Conservation (phyloP, 192 early-diverging fungal species). For the Phycomyces blakesleeanus region DNA sequence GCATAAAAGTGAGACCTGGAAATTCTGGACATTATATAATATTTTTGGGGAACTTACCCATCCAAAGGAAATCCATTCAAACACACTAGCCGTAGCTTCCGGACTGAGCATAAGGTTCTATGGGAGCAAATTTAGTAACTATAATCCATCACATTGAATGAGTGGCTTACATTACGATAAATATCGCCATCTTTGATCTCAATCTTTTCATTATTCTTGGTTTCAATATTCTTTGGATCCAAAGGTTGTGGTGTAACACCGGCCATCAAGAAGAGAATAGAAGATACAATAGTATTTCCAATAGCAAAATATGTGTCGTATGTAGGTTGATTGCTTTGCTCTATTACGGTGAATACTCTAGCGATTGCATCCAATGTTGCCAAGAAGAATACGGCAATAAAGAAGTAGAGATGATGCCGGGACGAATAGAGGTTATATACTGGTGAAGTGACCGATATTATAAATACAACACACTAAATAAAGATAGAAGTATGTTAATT, state of each 20-base stretch:
- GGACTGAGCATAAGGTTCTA: constrained; percentile 13
- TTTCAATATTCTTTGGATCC: constrained; percentile 9
- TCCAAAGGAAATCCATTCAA: constrained; percentile 16
- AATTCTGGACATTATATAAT: no score
- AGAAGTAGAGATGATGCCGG: constrained; percentile 4
- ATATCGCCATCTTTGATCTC: constrained; percentile 7
- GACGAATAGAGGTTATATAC: background rate
- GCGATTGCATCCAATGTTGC: background rate
- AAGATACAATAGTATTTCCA: background rate
- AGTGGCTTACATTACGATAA: constrained; percentile 17
- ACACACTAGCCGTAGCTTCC: constrained; percentile 17
- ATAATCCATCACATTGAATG: background rate
- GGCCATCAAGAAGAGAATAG: background rate
- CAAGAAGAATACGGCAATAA: background rate
- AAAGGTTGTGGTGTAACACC: constrained; percentile 5
- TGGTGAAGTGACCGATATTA: constrained; percentile 4
- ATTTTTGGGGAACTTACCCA: constrained; percentile 9
- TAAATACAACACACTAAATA: constrained; percentile 1
- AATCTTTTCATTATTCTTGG: background rate
- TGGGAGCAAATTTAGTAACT: background rate
- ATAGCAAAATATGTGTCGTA: no score
- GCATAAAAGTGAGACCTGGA: background rate
- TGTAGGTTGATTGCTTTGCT: background rate
- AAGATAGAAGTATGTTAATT: no score
- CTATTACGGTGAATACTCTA: background rate